Evolutionary conservation across 495 filamentous ascomycete genomes (phyloP).

Genomic region (Aspergillus wentii): DNA sequence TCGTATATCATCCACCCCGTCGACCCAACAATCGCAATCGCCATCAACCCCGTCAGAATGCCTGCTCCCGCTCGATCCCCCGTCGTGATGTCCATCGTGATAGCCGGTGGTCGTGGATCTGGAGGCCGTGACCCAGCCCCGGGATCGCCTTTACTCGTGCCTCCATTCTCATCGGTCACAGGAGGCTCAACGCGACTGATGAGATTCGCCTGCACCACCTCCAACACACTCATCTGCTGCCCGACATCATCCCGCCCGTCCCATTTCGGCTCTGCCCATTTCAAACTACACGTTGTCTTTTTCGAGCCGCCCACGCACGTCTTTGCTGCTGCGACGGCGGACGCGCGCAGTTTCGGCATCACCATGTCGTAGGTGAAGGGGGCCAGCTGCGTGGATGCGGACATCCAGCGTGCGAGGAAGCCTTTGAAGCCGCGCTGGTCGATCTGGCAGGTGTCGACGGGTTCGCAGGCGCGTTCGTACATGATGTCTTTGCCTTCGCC

Average conservation of each 20-base stretch:
- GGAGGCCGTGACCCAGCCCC: conserved; percentile 46
- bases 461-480: conserved; percentile 62
- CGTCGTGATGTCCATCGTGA: conserved; percentile 18
- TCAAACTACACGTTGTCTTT: conserved; percentile 55
- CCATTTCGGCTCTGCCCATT: conserved; percentile 52
- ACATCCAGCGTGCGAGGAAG: conserved; percentile 79
- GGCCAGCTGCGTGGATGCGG: conserved; percentile 62
- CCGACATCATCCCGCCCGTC: conserved; percentile 58
- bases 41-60: conserved; percentile 28
- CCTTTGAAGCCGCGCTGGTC: conserved; percentile 86
- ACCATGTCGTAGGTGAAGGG: conserved; percentile 60
- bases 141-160: conserved; percentile 70
- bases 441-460: conserved; percentile 55
- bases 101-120: conserved; percentile 6
- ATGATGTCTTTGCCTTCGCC: conserved; percentile 47
- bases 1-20: conserved; percentile 30
- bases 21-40: conserved; percentile 21
- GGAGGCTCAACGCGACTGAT: conserved; percentile 44
- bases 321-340: conserved; percentile 62
- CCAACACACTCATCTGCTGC: conserved; percentile 68
- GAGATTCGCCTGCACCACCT: conserved; percentile 61
- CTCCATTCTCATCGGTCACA: conserved; percentile 62
- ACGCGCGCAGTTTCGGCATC: conserved; percentile 59
- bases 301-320: conserved; percentile 60
- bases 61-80: conserved; percentile 30